phyloP scores from a whole-genome alignment of 2,329 filamentous ascomycete species.

The Colletotrichum noveboracense region DNA sequence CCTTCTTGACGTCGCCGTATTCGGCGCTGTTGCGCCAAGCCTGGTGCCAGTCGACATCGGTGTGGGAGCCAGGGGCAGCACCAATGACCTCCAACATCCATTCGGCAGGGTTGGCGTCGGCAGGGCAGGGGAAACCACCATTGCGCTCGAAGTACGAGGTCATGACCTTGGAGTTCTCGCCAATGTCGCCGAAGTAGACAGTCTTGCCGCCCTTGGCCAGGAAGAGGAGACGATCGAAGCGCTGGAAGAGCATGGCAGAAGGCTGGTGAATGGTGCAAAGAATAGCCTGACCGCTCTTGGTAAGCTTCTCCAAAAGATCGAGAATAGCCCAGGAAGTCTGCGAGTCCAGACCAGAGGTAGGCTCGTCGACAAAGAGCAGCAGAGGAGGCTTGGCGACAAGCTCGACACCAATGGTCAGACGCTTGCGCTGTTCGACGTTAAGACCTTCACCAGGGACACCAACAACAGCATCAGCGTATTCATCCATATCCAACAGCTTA shows the following conservation, averaged over 20 bases:
- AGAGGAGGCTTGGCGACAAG: slow-evolving; percentile 89
- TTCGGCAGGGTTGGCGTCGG: slow-evolving; percentile 79
- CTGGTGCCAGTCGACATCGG: slow-evolving; percentile 69
- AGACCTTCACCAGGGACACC: slow-evolving; percentile 89
- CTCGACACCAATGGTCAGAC: slow-evolving; percentile 95
- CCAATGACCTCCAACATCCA: slow-evolving; percentile 74
- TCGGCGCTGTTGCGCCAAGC: slow-evolving; percentile 66
- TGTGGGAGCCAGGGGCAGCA: slow-evolving; percentile 67
- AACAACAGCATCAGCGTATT: slow-evolving; percentile 88
- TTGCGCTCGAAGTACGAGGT: slow-evolving; percentile 79
- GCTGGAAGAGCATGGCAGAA: slow-evolving; percentile 93
- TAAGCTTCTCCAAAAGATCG: slow-evolving; percentile 86
- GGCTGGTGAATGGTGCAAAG: slow-evolving; percentile 98
- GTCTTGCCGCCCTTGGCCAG: slow-evolving; percentile 77
- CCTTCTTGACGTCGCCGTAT: slow-evolving; percentile 58
- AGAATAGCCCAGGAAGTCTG: slow-evolving; percentile 95
- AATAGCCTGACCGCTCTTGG: slow-evolving; percentile 87
- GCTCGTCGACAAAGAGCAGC: slow-evolving; percentile 92
- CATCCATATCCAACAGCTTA: slow-evolving; percentile 86
- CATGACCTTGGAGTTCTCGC: slow-evolving; percentile 70
- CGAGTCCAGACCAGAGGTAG: slow-evolving; percentile 90
- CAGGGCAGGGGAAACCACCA: slow-evolving; percentile 68
- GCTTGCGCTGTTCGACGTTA: slow-evolving; percentile 73
- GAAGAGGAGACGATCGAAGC: slow-evolving; percentile 84
- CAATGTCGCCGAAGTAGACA: slow-evolving; percentile 84